Conservation (phyloP, 169 alveolate genomes). For the Plasmodium adleri region DNA sequence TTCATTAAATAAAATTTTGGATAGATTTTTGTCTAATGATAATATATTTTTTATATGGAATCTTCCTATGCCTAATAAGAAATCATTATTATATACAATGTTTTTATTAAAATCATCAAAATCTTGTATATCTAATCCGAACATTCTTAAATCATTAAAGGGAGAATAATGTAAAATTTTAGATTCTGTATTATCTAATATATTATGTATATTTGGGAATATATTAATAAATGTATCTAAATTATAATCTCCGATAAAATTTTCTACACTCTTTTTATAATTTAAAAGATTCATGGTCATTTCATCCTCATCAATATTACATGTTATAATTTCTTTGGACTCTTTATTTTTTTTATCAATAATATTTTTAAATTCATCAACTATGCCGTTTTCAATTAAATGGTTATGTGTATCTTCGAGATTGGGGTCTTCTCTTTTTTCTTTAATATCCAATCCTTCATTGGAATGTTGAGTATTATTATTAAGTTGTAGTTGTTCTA, state of each 20-base stretch:
- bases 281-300: conserved; percentile 59
- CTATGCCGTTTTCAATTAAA: conserved; percentile 2
- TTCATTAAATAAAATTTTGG: conserved; percentile 18
- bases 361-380: conserved; percentile 4
- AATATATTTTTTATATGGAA: conserved; percentile 77
- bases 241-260: conserved; percentile 80
- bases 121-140: conserved; percentile 81
- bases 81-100: conserved; percentile 70
- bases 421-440: not conserved
- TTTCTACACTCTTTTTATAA: conserved; percentile 78
- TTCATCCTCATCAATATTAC: conserved; percentile 61
- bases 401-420: not conserved
- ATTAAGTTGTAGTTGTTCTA: not conserved
- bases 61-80: conserved; percentile 79
- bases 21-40: conserved; percentile 68
- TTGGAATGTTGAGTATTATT: not conserved
- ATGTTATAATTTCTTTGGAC: conserved; percentile 37
- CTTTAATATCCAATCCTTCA: not conserved
- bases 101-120: conserved; percentile 77
- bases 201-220: conserved; percentile 78
- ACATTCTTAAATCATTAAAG: conserved; percentile 77
- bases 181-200: conserved; percentile 78
- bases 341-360: conserved; percentile 6
- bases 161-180: conserved; percentile 70
- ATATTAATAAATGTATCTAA: conserved; percentile 78